Conservation (phyloP, 352 stramenopile species). For the Globisporangium paroecandrum region DNA sequence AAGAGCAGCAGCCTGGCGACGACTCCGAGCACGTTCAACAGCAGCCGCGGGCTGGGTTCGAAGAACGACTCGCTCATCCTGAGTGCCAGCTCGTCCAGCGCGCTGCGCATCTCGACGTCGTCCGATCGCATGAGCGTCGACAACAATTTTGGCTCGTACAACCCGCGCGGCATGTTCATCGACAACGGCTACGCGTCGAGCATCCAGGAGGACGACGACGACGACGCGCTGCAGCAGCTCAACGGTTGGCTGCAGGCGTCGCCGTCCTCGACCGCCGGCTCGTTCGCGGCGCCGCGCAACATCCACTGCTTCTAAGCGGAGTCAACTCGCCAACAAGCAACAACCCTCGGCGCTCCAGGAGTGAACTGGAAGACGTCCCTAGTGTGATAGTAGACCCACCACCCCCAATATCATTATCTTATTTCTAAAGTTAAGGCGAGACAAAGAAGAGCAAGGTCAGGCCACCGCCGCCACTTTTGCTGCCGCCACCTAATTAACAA, state of each 20-base stretch:
- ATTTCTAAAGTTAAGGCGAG: slow-evolving; percentile 11
- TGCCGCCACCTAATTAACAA: background rate
- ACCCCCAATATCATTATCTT: slow-evolving; percentile 6
- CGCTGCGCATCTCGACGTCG: slow-evolving; percentile 34
- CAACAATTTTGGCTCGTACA: slow-evolving; percentile 69
- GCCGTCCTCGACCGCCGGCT: slow-evolving; percentile 58
- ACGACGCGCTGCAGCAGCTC: slow-evolving; percentile 42
- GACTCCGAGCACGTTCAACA: slow-evolving; percentile 16
- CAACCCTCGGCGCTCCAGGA: background rate
- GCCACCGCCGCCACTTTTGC: background rate
- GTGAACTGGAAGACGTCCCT: slow-evolving; percentile 5
- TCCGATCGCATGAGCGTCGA: slow-evolving; percentile 74
- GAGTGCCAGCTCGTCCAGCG: slow-evolving; percentile 42
- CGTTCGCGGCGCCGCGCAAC: slow-evolving; percentile 30
- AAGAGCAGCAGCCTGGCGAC: slow-evolving; percentile 26
- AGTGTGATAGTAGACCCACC: slow-evolving; percentile 14
- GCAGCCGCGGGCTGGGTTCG: slow-evolving; percentile 22
- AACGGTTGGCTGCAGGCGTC: slow-evolving; percentile 62
- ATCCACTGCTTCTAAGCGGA: slow-evolving; percentile 21
- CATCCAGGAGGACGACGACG: slow-evolving; percentile 66
- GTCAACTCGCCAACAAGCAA: background rate
- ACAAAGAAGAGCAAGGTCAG: background rate
- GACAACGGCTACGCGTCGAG: slow-evolving; percentile 49
- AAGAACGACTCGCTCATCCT: slow-evolving; percentile 57
- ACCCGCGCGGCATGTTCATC: slow-evolving; percentile 42